Evolutionary conservation across 306 rosid species (phyloP).

Genomic region (Alnus glutinosa): DNA sequence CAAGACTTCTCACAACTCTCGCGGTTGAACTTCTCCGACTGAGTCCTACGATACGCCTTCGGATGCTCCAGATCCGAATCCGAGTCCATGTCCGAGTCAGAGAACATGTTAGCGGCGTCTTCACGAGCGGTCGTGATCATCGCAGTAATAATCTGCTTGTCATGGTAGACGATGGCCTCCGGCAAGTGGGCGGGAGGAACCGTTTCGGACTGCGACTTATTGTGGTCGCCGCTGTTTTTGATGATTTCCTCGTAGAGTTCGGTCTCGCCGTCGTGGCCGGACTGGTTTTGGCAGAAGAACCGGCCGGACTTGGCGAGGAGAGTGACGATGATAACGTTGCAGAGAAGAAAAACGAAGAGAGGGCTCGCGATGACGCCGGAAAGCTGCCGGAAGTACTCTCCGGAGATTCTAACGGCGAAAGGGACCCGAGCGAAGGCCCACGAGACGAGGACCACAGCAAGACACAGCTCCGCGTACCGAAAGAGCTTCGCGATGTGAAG

Average conservation of each 20-base stretch:
- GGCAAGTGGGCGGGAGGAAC: not conserved
- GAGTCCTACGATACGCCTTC: constrained; percentile 37
- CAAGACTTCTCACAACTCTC: not conserved
- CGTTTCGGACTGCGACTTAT: not conserved
- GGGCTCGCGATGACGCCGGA: constrained; percentile 45
- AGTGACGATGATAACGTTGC: constrained; percentile 64
- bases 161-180: constrained; percentile 43
- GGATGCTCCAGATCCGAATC: constrained; percentile 12
- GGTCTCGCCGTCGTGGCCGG: not conserved
- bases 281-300: not conserved
- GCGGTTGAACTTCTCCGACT: constrained; percentile 43
- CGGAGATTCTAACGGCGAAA: constrained; percentile 45
- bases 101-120: constrained; percentile 16
- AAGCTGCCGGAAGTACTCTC: constrained; percentile 40
- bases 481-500: constrained; percentile 39
- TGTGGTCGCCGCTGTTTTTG: constrained; percentile 1
- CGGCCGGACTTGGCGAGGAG: constrained; percentile 52
- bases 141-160: constrained; percentile 54
- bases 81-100: not conserved
- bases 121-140: not conserved
- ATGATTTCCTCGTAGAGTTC: constrained; percentile 33
- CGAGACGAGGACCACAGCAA: constrained; percentile 38
- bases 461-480: constrained; percentile 47
- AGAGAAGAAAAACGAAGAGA: constrained; percentile 67
- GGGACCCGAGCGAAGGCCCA: constrained; percentile 70